Percentiles rank a stretch among this genome's conserved stretches.
Evolutionary conservation across 192 early-diverging fungal genomes (phyloP).

Genomic region (Dissophora globulifera): DNA sequence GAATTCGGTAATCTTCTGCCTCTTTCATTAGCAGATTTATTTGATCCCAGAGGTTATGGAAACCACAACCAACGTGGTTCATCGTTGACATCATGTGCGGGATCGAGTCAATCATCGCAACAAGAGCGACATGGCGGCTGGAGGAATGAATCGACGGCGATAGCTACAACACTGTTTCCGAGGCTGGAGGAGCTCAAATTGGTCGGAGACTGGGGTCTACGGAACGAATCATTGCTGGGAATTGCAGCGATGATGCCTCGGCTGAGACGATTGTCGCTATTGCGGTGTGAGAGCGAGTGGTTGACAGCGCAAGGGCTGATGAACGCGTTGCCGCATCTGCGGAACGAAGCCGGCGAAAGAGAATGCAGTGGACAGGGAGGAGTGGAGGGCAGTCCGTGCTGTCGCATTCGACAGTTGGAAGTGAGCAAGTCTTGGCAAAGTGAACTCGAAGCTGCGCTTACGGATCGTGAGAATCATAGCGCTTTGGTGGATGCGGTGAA

Average conservation of each 20-base stretch:
- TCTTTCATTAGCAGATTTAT: too few species aligned
- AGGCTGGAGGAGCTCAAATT: constrained; percentile 28
- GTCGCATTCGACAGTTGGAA: too few species aligned
- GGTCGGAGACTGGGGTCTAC: constrained; percentile 38
- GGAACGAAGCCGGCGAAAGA: not conserved
- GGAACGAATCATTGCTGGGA: constrained; percentile 12
- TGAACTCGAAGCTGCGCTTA: constrained; percentile 6
- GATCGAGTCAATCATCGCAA: not conserved
- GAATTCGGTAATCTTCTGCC: too few species aligned
- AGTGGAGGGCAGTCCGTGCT: too few species aligned
- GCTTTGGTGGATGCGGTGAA: constrained; percentile 1
- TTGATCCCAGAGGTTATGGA: too few species aligned
- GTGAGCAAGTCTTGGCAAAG: constrained; percentile 28
- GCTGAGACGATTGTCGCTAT: constrained; percentile 20
- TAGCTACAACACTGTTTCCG: not conserved
- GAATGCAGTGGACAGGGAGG: not conserved
- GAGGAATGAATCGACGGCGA: too few species aligned
- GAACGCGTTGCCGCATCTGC: constrained; percentile 7
- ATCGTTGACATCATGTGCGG: too few species aligned
- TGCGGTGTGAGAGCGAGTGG: constrained; percentile 28
- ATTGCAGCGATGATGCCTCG: constrained; percentile 24
- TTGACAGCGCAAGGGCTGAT: constrained; percentile 24
- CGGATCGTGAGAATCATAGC: constrained; percentile 1
- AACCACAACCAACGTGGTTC: too few species aligned
- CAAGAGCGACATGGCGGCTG: too few species aligned